Percentiles rank a stretch among this genome's conserved stretches.
Evolutionary conservation across 1,284 basidiomycete species (phyloP).

Genomic region (Rhodotorula sp.): DNA sequence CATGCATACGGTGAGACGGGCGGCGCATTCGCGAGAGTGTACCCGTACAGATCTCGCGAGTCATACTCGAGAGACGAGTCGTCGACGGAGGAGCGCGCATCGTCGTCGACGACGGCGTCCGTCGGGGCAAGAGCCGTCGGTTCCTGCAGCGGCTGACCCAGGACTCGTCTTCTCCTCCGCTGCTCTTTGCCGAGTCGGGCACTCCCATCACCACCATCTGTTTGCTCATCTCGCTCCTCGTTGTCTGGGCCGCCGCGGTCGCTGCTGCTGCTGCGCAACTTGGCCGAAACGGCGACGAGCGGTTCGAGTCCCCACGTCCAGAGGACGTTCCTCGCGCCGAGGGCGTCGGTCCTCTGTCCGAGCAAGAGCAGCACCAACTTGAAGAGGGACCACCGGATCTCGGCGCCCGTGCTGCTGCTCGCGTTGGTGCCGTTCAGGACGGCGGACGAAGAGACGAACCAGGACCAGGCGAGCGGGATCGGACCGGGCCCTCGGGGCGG

Average conservation of each 20-base stretch:
- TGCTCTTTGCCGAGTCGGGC: too few relatives aligned
- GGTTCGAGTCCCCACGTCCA: conserved; percentile 21
- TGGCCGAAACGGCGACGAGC: neutral
- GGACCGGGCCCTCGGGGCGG: neutral
- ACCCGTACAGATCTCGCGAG: too few relatives aligned
- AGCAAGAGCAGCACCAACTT: conserved; percentile 14
- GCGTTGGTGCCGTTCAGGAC: neutral
- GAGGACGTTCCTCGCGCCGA: conserved; percentile 25
- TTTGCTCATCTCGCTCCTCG: neutral
- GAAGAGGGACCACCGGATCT: conserved; percentile 13
- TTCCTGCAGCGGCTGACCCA: too few relatives aligned
- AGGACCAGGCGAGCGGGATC: conserved; percentile 7
- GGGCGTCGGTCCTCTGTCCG: conserved; percentile 19
- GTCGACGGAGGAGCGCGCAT: neutral
- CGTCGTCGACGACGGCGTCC: too few relatives aligned
- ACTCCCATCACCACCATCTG: too few relatives aligned
- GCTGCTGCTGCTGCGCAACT: neutral
- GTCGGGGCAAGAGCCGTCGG: too few relatives aligned
- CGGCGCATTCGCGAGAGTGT: neutral
- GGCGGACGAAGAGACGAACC: conserved; percentile 3
- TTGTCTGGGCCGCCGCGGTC: neutral
- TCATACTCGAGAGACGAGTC: neutral
- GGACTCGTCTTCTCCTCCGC: too few relatives aligned
- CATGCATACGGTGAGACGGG: conserved; percentile 1
- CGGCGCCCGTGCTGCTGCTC: neutral